Base-by-base conservation (phyloP, 148 eudicot species). In the Spergularia bocconei region DNA sequence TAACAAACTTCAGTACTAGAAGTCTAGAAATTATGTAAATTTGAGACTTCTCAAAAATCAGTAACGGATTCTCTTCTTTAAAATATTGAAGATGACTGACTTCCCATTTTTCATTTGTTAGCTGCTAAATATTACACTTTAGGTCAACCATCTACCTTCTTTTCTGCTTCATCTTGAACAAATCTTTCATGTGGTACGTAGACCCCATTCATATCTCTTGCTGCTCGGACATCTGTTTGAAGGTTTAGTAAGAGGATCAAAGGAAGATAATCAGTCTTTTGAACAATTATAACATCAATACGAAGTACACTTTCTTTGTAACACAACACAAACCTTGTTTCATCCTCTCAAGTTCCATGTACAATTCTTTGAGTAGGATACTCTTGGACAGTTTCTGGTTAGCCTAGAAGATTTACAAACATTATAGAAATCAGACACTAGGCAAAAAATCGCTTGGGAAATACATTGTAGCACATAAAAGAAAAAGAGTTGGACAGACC, bases 171-270 rank as follows among this genome's bases (percentile, higher is more conserved):
- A 70, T 93, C 98, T 83, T 87, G 96, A 60, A 81, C 72, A 79
- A 79, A 85, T 79, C 96, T 84, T 83, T 91, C 96, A 65, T 87
- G 89, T 60, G 93, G 85, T 79, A 91, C 76, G 71, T 89, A 93
- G 38, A 93, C 91, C 63, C 98, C 98, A 86, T 93, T 93, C 80
- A 87, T 91, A 78, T 91, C 98, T 77, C 98, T 87, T 25, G 96
- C 96, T 71, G 92, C 98, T 71, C 93, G 86, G 69, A 93, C 87
- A 78, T 91, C 98, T 93, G 83, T n/a, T 51, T 66, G 50, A 17
- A 74, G 20, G 48, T 19, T 13, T 36, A 58, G 15, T 2, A 12
- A 0, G 7, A 53, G 57, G 36, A 33, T 63, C 15, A 48, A 48
- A 13, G 6, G 17, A 17, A 36, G 20, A 38, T 17, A 15, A 39